Evolutionary conservation across 257 asterid genomes (phyloP).

Genomic region (Cordia subcordata): DNA sequence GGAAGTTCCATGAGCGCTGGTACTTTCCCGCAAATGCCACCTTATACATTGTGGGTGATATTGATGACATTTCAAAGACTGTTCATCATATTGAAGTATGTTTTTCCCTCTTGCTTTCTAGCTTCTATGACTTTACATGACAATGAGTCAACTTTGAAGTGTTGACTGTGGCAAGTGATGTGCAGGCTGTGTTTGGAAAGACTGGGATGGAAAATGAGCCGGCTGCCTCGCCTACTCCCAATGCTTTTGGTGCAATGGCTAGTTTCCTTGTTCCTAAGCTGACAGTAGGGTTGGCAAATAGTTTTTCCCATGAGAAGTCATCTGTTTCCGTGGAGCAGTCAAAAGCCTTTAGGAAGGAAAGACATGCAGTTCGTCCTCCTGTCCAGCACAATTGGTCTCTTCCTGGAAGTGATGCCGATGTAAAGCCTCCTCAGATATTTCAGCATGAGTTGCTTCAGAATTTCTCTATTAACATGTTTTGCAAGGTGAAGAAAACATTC

Average conservation of each 20-base stretch:
- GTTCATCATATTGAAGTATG: conserved; percentile 88
- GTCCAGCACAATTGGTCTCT: conserved; percentile 94
- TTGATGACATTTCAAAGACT: conserved; percentile 69
- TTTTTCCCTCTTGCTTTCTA: neutral
- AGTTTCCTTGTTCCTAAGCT: conserved; percentile 92
- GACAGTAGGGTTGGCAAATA: conserved; percentile 64
- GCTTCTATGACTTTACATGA: neutral
- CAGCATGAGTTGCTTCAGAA: conserved; percentile 98
- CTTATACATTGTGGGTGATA: conserved; percentile 93
- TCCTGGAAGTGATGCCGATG: conserved; percentile 50
- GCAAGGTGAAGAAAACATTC: conserved; percentile 55
- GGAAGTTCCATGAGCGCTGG: conserved; percentile 98
- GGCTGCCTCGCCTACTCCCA: conserved; percentile 50
- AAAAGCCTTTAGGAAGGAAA: conserved; percentile 58
- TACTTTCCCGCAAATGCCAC: conserved; percentile 99
- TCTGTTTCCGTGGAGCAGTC: conserved; percentile 60
- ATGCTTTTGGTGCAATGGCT: conserved; percentile 97
- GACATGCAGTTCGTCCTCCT: conserved; percentile 97
- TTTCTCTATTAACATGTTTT: conserved; percentile 89
- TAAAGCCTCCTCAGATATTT: conserved; percentile 79
- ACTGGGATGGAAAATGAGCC: conserved; percentile 55
- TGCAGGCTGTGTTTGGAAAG: conserved; percentile 87
- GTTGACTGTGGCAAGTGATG: neutral
- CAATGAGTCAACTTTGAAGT: neutral
- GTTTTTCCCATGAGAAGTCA: conserved; percentile 63